Percentiles rank a stretch among this genome's conserved stretches.
phyloP scores from a whole-genome alignment of 2,329 filamentous ascomycete species.

The Magnaporthiopsis rhizophila region DNA sequence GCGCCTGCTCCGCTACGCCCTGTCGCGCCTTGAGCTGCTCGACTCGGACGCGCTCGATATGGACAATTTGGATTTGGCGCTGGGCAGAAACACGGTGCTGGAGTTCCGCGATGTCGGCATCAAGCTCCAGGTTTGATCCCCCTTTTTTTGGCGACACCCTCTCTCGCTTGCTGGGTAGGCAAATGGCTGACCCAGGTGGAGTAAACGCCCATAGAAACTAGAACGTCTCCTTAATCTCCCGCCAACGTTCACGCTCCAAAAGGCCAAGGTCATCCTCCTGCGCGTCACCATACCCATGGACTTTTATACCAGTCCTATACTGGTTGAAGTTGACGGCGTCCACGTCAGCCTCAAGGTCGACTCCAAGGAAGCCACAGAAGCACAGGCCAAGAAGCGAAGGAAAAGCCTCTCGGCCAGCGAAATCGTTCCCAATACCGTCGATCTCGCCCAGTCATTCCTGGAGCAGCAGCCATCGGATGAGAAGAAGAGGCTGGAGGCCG shows the following conservation, averaged over 20 bases:
- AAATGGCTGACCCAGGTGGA: neutral
- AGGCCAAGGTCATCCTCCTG: conserved; percentile 67
- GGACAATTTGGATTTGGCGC: conserved; percentile 74
- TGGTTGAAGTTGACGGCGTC: conserved; percentile 73
- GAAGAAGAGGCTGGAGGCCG: conserved; percentile 59
- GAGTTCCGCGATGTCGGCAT: conserved; percentile 84
- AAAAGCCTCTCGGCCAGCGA: conserved; percentile 21
- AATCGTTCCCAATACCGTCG: conserved; percentile 58
- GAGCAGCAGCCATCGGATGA: conserved; percentile 60
- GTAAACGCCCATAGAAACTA: conserved; percentile 55
- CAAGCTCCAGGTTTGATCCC: conserved; percentile 57
- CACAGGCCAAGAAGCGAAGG: conserved; percentile 21
- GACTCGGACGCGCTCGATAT: conserved; percentile 82
- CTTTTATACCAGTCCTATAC: conserved; percentile 76
- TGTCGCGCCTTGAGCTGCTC: conserved; percentile 76
- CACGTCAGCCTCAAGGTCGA: conserved; percentile 58
- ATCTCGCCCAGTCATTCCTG: conserved; percentile 73
- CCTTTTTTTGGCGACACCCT: conserved; percentile 8
- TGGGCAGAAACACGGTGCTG: conserved; percentile 73
- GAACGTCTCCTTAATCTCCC: conserved; percentile 68
- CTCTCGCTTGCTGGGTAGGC: neutral
- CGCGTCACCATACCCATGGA: conserved; percentile 81
- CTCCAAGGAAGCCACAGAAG: conserved; percentile 27
- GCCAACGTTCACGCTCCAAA: conserved; percentile 58
- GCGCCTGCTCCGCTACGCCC: conserved; percentile 76